phyloP scores from a whole-genome alignment of 352 stramenopile genomes.

The Aphanomyces stellatus region DNA sequence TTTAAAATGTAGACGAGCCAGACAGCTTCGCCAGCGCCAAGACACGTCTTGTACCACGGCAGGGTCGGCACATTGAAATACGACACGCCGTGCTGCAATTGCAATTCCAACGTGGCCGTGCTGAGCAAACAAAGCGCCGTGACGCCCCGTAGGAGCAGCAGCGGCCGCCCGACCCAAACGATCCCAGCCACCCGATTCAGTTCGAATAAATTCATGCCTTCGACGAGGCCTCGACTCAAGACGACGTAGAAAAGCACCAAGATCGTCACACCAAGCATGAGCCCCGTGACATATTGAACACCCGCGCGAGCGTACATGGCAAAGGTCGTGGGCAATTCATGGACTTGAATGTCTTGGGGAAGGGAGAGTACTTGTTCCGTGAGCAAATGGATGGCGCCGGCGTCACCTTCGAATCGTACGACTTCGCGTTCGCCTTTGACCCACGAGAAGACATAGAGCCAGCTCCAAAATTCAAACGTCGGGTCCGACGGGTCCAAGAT shows the following conservation, averaged over 20 bases:
- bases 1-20: no score
- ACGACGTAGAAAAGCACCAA: neutral
- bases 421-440: neutral
- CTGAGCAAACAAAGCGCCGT: slow-evolving; percentile 3
- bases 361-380: neutral
- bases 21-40: no score
- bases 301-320: neutral
- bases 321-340: slow-evolving; percentile 4
- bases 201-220: slow-evolving; percentile 10
- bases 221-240: slow-evolving; percentile 10
- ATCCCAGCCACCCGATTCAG: slow-evolving; percentile 17
- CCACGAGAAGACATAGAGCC: neutral
- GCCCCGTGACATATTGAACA: slow-evolving; percentile 12
- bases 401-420: slow-evolving; percentile 4
- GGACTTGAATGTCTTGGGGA: neutral
- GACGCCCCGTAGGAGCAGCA: slow-evolving; percentile 7
- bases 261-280: neutral
- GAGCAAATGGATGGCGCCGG: neutral
- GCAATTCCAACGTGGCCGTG: neutral
- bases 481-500: neutral
- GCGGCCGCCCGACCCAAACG: slow-evolving; percentile 10
- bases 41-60: slow-evolving; percentile 18
- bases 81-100: neutral
- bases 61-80: neutral
- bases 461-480: neutral